Conservation (phyloP, 2,329 filamentous ascomycete species). For the Aspergillus uvarum region DNA sequence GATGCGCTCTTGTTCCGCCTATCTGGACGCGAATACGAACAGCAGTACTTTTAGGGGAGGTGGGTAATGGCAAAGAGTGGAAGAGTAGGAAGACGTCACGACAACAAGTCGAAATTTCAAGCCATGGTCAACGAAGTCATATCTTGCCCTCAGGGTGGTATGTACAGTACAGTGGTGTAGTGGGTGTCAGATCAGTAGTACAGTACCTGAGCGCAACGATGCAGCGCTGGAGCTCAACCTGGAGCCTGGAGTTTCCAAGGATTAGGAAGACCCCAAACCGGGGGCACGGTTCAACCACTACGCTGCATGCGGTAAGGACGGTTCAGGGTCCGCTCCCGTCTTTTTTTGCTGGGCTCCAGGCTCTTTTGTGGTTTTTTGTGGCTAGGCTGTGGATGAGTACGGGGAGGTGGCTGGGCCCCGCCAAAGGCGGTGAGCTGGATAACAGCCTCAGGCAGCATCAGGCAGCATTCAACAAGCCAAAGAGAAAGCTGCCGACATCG, state of each 20-base stretch:
- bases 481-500: conserved; percentile 2
- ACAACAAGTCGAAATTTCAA: background rate
- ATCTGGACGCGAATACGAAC: background rate
- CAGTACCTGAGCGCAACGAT: background rate
- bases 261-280: background rate
- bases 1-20: background rate
- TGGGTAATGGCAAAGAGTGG: background rate
- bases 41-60: background rate
- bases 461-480: no score
- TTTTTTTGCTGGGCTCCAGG: no score
- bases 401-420: no score
- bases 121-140: background rate
- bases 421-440: background rate
- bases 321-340: background rate
- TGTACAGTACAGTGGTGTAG: no score
- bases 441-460: no score
- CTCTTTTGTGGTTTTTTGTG: no score
- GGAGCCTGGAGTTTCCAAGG: no score
- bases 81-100: background rate
- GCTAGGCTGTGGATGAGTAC: no score
- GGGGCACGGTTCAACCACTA: background rate
- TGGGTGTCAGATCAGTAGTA: no score
- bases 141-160: no score
- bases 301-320: background rate
- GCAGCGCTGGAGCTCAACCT: no score